Conservation (phyloP, 805 yeast genomes). For the Candida andamanensis region DNA sequence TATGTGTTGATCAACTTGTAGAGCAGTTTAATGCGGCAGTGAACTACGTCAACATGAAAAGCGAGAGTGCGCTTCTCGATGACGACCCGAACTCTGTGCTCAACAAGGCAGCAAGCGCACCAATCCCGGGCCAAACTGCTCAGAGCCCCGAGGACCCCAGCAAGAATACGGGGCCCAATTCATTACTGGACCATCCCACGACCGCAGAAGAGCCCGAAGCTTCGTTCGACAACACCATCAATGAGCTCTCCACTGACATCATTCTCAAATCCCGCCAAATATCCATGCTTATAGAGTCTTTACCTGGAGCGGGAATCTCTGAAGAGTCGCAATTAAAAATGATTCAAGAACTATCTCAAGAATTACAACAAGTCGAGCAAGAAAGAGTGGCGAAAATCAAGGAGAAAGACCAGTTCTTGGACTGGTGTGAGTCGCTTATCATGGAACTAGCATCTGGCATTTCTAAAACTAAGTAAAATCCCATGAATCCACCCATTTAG, state of each 20-base stretch:
- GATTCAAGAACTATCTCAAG: conserved; percentile 58
- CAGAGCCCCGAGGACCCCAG: conserved; percentile 5
- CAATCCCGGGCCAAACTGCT: conserved; percentile 35
- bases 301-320: conserved; percentile 90
- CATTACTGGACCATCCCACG: conserved; percentile 12
- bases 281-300: conserved; percentile 73
- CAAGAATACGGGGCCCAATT: conserved; percentile 5
- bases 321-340: conserved; percentile 64
- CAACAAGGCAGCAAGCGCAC: conserved; percentile 59
- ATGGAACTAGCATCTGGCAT: conserved; percentile 54
- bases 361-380: conserved; percentile 55
- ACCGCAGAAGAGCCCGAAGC: conserved; percentile 12
- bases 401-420: conserved; percentile 59
- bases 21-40: conserved; percentile 78
- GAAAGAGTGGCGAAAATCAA: conserved; percentile 52
- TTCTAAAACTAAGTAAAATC: conserved; percentile 43
- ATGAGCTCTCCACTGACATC: conserved; percentile 79
- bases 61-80: conserved; percentile 44
- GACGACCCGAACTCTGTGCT: conserved; percentile 57
- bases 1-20: conserved; percentile 76
- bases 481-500: conserved; percentile 31
- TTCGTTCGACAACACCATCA: conserved; percentile 44
- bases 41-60: conserved; percentile 52
- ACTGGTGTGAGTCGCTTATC: conserved; percentile 63
- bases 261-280: conserved; percentile 84